A percentile compares a stretch with the other conserved stretches of the same genome.
Conservation (phyloP, 75 land plant genomes). For the Ceratopteris richardii region DNA sequence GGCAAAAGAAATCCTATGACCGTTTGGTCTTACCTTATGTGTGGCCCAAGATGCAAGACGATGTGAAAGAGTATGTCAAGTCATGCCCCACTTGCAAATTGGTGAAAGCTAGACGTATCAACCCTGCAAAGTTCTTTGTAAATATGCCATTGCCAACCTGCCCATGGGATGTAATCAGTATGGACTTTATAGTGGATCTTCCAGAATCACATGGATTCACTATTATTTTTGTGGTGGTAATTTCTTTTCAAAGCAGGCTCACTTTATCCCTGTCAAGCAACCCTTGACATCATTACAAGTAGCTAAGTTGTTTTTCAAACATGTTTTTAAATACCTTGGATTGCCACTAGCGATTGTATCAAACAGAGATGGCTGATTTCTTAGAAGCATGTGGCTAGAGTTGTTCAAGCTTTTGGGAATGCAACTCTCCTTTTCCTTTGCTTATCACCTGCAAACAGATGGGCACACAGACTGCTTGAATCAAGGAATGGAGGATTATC, state of each 20-base stretch:
- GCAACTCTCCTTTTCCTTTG: background rate
- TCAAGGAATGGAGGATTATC: background rate
- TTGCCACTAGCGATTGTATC: background rate
- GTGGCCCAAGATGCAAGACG: too few relatives aligned
- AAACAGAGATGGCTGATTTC: background rate
- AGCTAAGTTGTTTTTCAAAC: too few relatives aligned
- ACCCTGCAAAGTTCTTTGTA: too few relatives aligned
- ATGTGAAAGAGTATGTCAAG: too few relatives aligned
- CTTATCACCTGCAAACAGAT: constrained; percentile 1
- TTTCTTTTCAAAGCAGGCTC: background rate
- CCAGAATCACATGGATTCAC: too few relatives aligned
- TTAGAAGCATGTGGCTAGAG: background rate
- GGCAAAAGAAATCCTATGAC: too few relatives aligned
- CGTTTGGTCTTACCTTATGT: too few relatives aligned
- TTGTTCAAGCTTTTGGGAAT: background rate
- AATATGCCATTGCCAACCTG: background rate
- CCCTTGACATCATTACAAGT: too few relatives aligned
- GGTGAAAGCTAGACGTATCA: too few relatives aligned
- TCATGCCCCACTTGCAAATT: too few relatives aligned
- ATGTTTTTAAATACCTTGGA: background rate
- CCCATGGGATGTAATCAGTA: too few relatives aligned
- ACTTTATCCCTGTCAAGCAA: background rate
- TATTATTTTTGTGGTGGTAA: too few relatives aligned
- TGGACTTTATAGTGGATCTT: background rate
- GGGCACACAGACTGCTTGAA: background rate